Evolutionary conservation across 2,329 filamentous ascomycete species (phyloP), one percentile per base, ranked within the genome.

Genomic region (Eurotiales sp.): DNA sequence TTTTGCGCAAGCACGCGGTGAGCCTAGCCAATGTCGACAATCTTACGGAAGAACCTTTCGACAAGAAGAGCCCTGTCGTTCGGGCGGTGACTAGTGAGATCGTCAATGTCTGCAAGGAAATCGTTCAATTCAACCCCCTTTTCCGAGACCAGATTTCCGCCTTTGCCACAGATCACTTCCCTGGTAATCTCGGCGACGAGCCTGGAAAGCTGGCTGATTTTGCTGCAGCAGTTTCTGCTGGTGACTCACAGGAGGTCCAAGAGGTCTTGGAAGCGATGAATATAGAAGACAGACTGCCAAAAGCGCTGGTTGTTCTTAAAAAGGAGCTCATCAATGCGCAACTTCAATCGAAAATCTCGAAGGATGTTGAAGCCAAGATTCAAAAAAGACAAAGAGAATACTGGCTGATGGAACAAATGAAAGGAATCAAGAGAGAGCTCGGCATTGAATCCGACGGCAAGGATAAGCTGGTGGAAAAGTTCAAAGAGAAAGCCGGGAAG

Each of bases 331-430:
- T 97, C 87, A 99, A 97, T 61, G 93, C 93, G 0, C 89, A 97
- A 67, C 77, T 99, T 25, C 92, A 96, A 69, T 92, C 88, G 52
- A 99, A 97, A 77, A 97, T 99, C 53, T 90, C 88, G 53, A 96
- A 96, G 73, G 93, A 99, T 65, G 95, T 99, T 15, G 93, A 97
- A 69, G 90, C 83, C 64, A 96, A 96, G 73, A 97, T 99, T 49
- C 91, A 91, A 62, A 97, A 99, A 74, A 86, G 92, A 25, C 93
- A 99, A 69, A 85, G 93, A 47, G 93, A 99, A 67, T 99, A 97
- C 74, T 97, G 90, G 88, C 77, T 99, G 42, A 95, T 96, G 90
- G 93, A 99, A 72, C 95, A 99, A 70, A 96, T 99, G 91, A 97
- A 97, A 77, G 93, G 91, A 22, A 99, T 99, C 64, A 87, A 90